Conservation (phyloP, 768 basidiomycete genomes). For the Kwoniella pini region DNA sequence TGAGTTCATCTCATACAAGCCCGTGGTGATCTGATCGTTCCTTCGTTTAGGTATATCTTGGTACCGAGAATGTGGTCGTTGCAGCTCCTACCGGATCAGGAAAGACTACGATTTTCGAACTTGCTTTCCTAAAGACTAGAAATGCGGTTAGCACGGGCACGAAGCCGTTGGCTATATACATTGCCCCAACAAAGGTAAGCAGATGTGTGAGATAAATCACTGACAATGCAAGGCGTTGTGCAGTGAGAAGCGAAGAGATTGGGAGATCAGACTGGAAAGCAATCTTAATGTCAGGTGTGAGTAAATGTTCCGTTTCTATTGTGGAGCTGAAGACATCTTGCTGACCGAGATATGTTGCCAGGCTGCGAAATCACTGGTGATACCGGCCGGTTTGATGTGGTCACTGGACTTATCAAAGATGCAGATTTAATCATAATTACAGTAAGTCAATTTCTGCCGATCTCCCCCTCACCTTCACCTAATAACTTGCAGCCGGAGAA, state of each 20-base stretch:
- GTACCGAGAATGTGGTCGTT: constrained; percentile 55
- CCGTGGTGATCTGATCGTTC: no score
- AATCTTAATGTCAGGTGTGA: constrained; percentile 70
- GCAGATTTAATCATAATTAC: no score
- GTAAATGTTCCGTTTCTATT: no score
- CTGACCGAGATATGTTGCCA: no score
- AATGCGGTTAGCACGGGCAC: not conserved
- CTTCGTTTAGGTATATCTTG: constrained; percentile 45
- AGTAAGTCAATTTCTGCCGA: no score
- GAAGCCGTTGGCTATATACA: constrained; percentile 63
- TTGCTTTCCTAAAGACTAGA: constrained; percentile 74
- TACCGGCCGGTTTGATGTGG: no score
- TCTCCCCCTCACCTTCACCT: no score
- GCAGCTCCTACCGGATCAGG: constrained; percentile 91
- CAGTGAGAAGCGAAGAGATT: constrained; percentile 78
- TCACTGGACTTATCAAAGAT: no score
- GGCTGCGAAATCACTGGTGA: no score
- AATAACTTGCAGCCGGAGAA: constrained; percentile 70
- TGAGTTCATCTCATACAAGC: constrained; percentile 59
- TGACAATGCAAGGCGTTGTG: constrained; percentile 70
- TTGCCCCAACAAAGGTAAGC: constrained; percentile 84
- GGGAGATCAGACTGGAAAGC: constrained; percentile 74
- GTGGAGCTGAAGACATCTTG: no score
- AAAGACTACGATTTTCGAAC: constrained; percentile 92
- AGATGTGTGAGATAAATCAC: not conserved